Base-by-base conservation (phyloP, 2,329 filamentous ascomycete species). In the Aspergillus brasiliensis region DNA sequence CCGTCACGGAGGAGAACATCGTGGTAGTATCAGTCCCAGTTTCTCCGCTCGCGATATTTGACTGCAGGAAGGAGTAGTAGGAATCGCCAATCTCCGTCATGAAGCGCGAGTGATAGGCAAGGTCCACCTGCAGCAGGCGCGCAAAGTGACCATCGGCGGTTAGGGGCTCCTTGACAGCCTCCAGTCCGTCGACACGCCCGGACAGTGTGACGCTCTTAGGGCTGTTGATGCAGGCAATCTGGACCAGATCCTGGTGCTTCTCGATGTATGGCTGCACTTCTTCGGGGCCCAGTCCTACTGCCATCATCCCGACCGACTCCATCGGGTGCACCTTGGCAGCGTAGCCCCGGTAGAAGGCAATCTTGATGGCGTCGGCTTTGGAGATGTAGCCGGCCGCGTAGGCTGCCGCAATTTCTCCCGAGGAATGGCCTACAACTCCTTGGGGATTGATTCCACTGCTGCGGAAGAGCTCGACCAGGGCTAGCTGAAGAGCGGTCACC, bases 211-310 rank as follows among this genome's bases (percentile, higher is more conserved):
- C 65, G 48, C 73, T 79, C 2, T 61, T 59, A 0, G 73, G 73
- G 3, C 70, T 73, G 62, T 81, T 81, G 46, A 73, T 63, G 28
- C 77, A 79, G 0, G 76, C 79, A 3, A 77, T 61, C 3, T 51
- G 47, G 13, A 68, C 27, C 27, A 28, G 27, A 31, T 57, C 21
- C 4, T 48, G 47, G 38, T 19, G 19, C 1, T 17, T 56, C 8
- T 44, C 21, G 3, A 68, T 38, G 21, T 56, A 65, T 3, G 54
- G 11, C 11, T 8, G 19, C 2, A 63, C 54, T 3, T 62, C 55
- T 3, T 62, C 48, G 4, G 46, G 11, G 1, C 56, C 51, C 8
- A 68, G 28, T 25, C 51, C 49, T 73, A 69, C 4, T 51, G 64
- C 37, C 19, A 65, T 40, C 57, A 59, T 51, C 13, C 67, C 31